Base-by-base conservation (phyloP, 192 early-diverging fungal species). In the Oehlia diaphana region DNA sequence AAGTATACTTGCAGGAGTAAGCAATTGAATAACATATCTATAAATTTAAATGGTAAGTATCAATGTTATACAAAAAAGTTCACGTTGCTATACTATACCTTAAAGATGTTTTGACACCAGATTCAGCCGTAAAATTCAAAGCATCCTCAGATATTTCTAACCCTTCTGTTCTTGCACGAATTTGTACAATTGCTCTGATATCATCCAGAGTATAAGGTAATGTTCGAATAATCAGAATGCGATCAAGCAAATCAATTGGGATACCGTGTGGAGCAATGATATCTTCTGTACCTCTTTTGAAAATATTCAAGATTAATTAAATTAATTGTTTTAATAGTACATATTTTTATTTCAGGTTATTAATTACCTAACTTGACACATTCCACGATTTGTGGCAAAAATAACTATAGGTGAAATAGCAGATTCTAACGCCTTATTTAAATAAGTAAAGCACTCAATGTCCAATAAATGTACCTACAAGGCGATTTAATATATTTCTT, bases 371-470 rank as follows among this genome's bases (percentile, higher is more conserved):
- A 93, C 91, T 23, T 93, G 91, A 83, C 95, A 97, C 86, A 96
- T 93, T 63, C 97, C 97, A 72, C 97, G 92, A 86, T 99, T 99
- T 31, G 97, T 97, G 5, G 98, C 98, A 85, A 99, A 93, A 66
- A 99, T 93, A 16, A 99, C 98, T 82, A 99, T 97, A 26, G 98
- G 98, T 12, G 95, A 94, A 42, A 99, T 89, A 44, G 94, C 90
- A 2, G 95, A 97, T 85, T 99, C 98, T 31, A 99, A 88, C 35
- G 98, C 98, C 53, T 97, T 95, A 89, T 98, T 99, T 74, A 99
- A 88, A 81, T 98, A 99, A 2, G 98, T 98, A 82, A 99, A 99
- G 87, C 97, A 99, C 84, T 99, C 98, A 82, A 99, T 97, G 86
- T 99, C 98, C 31, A 99, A 90, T 95, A 99, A 98, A 83, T 99